Evolutionary conservation across 139 green algal species (phyloP).

Genomic region (Diplosphaera chodatii): DNA sequence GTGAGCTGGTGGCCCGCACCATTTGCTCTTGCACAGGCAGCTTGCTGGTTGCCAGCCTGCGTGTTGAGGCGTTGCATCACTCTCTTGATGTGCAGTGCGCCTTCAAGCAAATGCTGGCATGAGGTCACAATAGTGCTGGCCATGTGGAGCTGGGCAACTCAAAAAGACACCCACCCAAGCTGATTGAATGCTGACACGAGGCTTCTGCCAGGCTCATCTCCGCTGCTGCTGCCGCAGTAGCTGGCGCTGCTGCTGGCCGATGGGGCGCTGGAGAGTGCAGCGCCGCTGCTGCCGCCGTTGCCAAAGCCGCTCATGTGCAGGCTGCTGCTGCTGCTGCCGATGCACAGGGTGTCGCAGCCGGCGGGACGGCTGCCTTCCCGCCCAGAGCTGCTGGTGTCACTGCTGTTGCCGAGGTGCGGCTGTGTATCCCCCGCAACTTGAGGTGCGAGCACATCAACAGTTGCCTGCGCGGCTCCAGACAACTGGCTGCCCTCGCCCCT

Average conservation of each 20-base stretch:
- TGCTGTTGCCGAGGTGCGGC: background rate
- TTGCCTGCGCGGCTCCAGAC: no score
- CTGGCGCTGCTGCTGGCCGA: slow-evolving; percentile 1
- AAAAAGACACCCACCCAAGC: background rate
- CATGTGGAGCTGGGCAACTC: no score
- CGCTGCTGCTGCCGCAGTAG: slow-evolving; percentile 1
- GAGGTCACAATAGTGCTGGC: no score
- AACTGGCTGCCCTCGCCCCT: no score
- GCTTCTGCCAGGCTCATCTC: background rate
- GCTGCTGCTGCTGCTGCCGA: no score
- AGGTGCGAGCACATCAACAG: no score
- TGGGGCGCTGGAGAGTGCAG: background rate
- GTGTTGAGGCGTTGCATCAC: no score
- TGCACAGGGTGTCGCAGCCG: background rate
- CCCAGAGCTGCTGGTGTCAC: background rate
- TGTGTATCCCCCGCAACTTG: no score
- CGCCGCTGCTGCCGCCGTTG: background rate
- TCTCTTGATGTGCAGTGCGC: no score
- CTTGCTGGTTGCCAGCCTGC: background rate
- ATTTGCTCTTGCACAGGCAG: background rate
- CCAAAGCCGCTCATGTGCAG: slow-evolving; percentile 2
- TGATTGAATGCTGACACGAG: background rate
- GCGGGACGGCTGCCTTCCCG: background rate
- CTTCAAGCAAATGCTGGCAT: no score
- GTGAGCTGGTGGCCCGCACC: background rate